phyloP scores from a whole-genome alignment of 2,329 filamentous ascomycete genomes.

The Sporothrix pseudoabietina region DNA sequence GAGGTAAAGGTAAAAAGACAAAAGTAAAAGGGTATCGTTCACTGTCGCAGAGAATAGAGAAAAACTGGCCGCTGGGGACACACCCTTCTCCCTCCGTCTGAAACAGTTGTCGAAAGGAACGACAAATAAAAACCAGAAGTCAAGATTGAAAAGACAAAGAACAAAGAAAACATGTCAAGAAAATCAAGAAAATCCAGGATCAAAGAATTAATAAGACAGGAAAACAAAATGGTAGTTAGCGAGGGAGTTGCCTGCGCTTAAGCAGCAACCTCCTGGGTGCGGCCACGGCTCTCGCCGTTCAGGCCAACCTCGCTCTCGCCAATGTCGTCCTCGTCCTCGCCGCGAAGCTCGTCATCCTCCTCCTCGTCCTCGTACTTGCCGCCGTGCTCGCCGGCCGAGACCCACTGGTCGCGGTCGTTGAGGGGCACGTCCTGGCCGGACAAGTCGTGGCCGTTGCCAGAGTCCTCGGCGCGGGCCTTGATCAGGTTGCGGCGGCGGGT shows the following conservation, averaged over 20 bases:
- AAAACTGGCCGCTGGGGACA: neutral
- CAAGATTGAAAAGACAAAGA: conserved; percentile 8
- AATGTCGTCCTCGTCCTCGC: conserved; percentile 39
- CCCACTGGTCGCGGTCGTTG: conserved; percentile 81
- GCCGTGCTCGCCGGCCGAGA: conserved; percentile 68
- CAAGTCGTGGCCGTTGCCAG: conserved; percentile 77
- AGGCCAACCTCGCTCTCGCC: conserved; percentile 54
- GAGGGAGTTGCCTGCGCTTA: conserved; percentile 38
- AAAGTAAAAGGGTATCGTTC: conserved; percentile 14
- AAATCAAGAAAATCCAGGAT: no score
- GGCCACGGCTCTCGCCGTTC: conserved; percentile 60
- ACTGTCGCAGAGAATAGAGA: conserved; percentile 20
- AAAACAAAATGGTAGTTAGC: neutral
- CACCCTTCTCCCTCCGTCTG: conserved; percentile 1
- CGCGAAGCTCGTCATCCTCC: conserved; percentile 50
- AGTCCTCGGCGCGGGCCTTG: conserved; percentile 66
- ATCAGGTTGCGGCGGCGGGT: conserved; percentile 78
- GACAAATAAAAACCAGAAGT: neutral
- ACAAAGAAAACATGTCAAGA: neutral
- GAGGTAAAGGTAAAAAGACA: neutral
- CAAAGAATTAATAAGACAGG: no score
- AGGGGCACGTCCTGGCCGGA: conserved; percentile 78
- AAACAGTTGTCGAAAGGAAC: conserved; percentile 14
- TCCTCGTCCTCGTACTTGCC: conserved; percentile 65
- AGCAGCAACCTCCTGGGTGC: conserved; percentile 56